Evolutionary conservation across 2,329 filamentous ascomycete species (phyloP), one percentile per base, ranked within the genome.

Genomic region (Annulohypoxylon truncatum): DNA sequence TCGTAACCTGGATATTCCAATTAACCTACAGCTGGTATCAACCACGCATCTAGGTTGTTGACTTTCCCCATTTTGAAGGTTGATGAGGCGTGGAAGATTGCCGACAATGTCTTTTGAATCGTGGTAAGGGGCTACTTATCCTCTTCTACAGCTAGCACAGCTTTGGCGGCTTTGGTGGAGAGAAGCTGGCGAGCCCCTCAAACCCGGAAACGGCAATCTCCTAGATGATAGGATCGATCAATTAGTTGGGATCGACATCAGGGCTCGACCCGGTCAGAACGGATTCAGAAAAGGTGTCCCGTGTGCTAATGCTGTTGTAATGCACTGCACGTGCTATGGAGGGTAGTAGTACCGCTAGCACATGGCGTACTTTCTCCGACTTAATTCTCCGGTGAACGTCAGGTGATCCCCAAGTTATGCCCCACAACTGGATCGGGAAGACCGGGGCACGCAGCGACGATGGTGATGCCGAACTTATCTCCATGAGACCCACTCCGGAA

Each of bases 161-260:
- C 78, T 72, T 85, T 84, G 82, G 92, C 90, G 8, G 88, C 88
- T 0, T 83, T 81, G 72, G 90, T 82, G 72, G 87, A 76, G 66
- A 88, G 89, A 68, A 90, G 83, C 71, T 87, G 79, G 60, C 89
- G 87, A 5, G 87, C 88, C 9, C 87, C 76, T 86, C 86, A 75
- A 91, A 81, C 51, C 87, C 88, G 2, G 85, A 87, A 48, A 89
- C 89, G 48, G 87, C 87, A 18, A 89, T 87, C 72, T 91, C 89
- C 76, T 90, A 88, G 72, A 89, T 89, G 73, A 67, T 67, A 1
- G 64, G 72, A 40, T 74, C 62, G 7, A 71, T 68, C 1, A 79
- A 60, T 62, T 68, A 77, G 47, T 75, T 76, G 0, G 77, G 74
- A 57, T 77, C 67, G 59, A 80, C 76, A 44, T 65, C 0, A 77